Evolutionary conservation across 306 rosid genomes (phyloP).

Genomic region (Malus sieversii): DNA sequence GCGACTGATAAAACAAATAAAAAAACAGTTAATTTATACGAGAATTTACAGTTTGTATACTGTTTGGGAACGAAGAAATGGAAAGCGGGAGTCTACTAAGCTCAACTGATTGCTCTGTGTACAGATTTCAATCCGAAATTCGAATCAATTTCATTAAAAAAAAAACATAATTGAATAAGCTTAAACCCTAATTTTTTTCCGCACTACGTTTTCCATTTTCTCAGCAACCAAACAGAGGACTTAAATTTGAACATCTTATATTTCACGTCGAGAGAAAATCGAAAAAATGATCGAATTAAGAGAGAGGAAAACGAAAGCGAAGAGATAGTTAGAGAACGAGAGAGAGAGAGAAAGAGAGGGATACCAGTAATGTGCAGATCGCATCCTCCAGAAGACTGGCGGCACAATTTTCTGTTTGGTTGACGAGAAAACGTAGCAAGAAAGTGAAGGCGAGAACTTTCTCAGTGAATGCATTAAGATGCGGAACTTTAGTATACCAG

Average conservation of each 20-base stretch:
- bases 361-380: slow-evolving; percentile 38
- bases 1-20: neutral
- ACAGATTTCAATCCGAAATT: neutral
- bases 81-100: neutral
- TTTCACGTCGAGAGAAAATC: neutral
- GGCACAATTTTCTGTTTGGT: slow-evolving; percentile 16
- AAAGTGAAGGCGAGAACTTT: neutral
- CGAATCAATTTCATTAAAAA: neutral
- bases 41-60: neutral
- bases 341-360: slow-evolving; percentile 7
- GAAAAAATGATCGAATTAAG: neutral
- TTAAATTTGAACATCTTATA: neutral
- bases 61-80: neutral
- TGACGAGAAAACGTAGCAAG: slow-evolving; percentile 21
- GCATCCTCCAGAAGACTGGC: slow-evolving; percentile 38
- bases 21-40: neutral
- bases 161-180: neutral
- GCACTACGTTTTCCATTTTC: neutral
- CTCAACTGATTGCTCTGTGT: too few relatives aligned
- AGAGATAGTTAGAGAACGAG: neutral
- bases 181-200: neutral
- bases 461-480: neutral
- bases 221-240: neutral
- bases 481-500: neutral
- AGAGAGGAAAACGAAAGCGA: neutral